Conservation (phyloP, 208 protist species). For the Herpetomonas tarakana region DNA sequence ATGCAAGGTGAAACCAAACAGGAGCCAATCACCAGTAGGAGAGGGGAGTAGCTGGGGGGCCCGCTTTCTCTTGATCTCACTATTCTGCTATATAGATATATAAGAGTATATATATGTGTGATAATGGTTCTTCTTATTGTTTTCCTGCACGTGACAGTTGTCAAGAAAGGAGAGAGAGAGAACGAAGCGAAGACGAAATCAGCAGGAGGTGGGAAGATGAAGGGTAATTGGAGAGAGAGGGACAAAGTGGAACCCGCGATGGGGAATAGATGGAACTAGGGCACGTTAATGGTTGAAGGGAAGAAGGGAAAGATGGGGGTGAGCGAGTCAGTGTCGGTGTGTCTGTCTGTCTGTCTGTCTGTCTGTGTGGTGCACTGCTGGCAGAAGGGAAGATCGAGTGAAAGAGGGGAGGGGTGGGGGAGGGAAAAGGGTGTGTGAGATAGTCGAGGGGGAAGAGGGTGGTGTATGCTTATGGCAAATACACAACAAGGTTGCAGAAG, state of each 20-base stretch:
- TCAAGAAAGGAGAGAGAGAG: not conserved
- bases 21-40: too few species aligned
- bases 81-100: not conserved
- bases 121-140: too few species aligned
- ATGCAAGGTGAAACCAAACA: not conserved
- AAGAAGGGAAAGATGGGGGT: not conserved
- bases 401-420: not conserved
- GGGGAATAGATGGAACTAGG: not conserved
- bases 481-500: not conserved
- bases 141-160: not conserved
- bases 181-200: not conserved
- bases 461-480: too few species aligned
- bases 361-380: not conserved
- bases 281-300: not conserved
- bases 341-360: too few species aligned
- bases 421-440: not conserved
- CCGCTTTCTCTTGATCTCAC: not conserved
- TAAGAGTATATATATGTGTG: not conserved
- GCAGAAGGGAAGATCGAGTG: not conserved
- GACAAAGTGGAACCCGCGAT: constrained; percentile 6
- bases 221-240: constrained; percentile 5
- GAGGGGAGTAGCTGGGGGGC: not conserved
- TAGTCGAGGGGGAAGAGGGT: not conserved
- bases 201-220: not conserved
- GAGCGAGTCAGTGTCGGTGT: not conserved